These are phyloP conservation scores for Ceratobasidium sp. DNA, from an alignment of 1,284 basidiomycete genomes.

Conservation along the genomic window DNA sequence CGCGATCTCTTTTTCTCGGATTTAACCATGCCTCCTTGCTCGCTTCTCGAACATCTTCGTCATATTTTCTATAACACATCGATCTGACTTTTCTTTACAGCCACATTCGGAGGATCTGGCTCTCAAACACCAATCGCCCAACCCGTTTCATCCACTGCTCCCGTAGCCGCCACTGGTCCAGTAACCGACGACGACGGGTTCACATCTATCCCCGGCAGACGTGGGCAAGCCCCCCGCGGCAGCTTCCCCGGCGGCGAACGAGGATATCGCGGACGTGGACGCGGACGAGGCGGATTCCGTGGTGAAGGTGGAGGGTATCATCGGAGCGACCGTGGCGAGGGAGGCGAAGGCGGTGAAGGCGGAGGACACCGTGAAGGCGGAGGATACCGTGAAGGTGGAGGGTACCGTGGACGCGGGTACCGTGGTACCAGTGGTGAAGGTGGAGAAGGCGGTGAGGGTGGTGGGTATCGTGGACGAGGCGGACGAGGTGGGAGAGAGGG, in stretches of 20 bases:
- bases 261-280: conserved; percentile 52
- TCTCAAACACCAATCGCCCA: conserved; percentile 20
- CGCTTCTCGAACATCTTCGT: neutral
- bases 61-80: neutral
- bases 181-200: conserved; percentile 32
- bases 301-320: conserved; percentile 52
- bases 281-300: conserved; percentile 51
- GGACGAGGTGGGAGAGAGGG: conserved; percentile 9
- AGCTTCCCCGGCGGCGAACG: conserved; percentile 51
- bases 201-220: conserved; percentile 20
- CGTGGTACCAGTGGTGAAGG: neutral
- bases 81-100: neutral
- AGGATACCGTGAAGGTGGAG: conserved; percentile 23
- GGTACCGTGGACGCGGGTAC: conserved; percentile 7
- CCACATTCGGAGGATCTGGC: conserved; percentile 33
- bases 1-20: neutral
- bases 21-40: neutral
- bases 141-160: neutral
- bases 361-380: conserved; percentile 23
- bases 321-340: conserved; percentile 48
- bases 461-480: conserved; percentile 20
- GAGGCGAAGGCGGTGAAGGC: conserved; percentile 33
- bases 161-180: neutral
- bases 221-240: conserved; percentile 5
- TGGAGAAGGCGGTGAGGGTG: conserved; percentile 28